Evolutionary conservation across 305 asterid genomes (phyloP).

Genomic region (Solanum hybrid): DNA sequence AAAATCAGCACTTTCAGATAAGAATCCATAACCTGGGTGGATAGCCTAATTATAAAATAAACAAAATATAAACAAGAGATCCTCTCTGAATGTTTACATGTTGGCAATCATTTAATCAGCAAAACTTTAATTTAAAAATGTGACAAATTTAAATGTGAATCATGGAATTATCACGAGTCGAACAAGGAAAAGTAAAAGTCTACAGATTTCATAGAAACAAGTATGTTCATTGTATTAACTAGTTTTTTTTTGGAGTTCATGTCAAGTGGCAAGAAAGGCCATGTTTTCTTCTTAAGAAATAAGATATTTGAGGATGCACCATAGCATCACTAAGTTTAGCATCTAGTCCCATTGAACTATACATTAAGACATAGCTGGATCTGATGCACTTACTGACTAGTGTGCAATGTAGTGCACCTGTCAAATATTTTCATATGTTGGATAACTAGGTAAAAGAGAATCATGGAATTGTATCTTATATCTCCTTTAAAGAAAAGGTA

Average conservation of each 20-base stretch:
- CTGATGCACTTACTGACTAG: neutral
- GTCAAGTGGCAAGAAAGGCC: neutral
- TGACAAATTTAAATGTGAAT: neutral
- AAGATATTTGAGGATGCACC: neutral
- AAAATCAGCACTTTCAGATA: slow-evolving; percentile 88
- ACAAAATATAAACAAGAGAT: slow-evolving; percentile 4
- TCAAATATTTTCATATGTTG: neutral
- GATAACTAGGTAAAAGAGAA: neutral
- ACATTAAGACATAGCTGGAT: neutral
- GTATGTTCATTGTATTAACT: neutral
- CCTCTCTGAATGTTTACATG: neutral
- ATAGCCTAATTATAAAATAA: slow-evolving; percentile 71
- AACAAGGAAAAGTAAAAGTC: neutral
- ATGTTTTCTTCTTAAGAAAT: neutral
- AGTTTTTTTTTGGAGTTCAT: neutral
- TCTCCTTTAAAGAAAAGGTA: neutral
- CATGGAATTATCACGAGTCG: neutral
- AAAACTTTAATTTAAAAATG: neutral
- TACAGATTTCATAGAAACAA: neutral
- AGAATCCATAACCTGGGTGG: slow-evolving; percentile 99
- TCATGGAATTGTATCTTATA: neutral
- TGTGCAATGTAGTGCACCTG: neutral
- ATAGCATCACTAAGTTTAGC: neutral
- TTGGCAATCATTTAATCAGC: neutral
- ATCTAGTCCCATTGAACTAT: neutral